phyloP scores from a whole-genome alignment of 257 asterid genomes.

The Thymus mandschuricus region DNA sequence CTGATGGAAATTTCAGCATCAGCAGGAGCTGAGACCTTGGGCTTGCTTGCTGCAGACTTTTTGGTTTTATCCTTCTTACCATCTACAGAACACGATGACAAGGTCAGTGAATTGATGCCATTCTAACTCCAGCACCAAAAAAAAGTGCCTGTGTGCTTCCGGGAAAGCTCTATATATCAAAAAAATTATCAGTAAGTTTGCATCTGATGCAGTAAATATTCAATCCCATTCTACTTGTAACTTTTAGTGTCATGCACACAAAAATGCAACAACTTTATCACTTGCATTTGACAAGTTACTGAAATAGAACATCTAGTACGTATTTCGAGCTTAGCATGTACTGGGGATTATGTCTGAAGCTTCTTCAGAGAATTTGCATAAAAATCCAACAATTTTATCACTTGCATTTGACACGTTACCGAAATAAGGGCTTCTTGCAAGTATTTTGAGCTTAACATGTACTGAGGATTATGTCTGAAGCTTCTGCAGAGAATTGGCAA shows the following conservation, averaged over 20 bases:
- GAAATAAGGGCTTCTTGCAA: not conserved
- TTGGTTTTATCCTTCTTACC: conserved; percentile 61
- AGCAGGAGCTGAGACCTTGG: conserved; percentile 53
- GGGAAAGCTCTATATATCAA: not conserved
- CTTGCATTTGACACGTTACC: not conserved
- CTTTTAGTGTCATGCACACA: not conserved
- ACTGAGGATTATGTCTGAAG: not conserved
- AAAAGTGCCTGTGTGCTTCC: not conserved
- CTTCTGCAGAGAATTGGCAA: not conserved
- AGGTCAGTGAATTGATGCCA: conserved; percentile 16
- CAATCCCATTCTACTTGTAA: not conserved
- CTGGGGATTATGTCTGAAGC: not conserved
- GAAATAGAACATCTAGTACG: not conserved
- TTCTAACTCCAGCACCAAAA: not conserved
- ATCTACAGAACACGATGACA: conserved; percentile 43
- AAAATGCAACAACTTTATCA: not conserved
- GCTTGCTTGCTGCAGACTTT: conserved; percentile 67
- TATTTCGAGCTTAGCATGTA: not conserved
- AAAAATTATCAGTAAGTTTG: not conserved
- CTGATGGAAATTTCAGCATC: conserved; percentile 66
- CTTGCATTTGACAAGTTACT: not conserved
- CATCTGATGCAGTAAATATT: not conserved
- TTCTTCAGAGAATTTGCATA: not conserved
- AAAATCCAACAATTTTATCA: not conserved
- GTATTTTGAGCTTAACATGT: not conserved